phyloP scores from a whole-genome alignment of 768 basidiomycete genomes.

The Calvatia gigantea region DNA sequence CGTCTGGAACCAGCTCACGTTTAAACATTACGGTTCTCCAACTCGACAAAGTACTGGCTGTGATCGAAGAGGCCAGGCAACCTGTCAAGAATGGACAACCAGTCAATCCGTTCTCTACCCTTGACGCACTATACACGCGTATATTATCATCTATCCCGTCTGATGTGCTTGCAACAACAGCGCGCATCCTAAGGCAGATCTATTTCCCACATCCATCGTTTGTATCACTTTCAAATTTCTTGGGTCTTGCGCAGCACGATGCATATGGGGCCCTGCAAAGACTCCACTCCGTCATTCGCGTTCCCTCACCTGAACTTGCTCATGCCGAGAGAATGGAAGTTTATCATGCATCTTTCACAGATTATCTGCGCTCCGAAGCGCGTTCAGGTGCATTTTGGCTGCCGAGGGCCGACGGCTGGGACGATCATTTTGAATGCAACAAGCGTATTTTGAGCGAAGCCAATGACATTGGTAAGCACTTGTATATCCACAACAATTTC shows the following conservation, averaged over 20 bases:
- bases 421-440: neutral
- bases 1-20: neutral
- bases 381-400: neutral
- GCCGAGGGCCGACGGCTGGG: neutral
- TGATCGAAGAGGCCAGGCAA: neutral
- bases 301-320: neutral
- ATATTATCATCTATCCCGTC: neutral
- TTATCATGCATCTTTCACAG: neutral
- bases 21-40: neutral
- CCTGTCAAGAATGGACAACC: neutral
- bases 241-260: neutral
- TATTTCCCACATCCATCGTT: neutral
- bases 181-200: neutral
- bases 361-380: neutral
- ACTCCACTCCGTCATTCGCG: neutral
- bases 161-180: neutral
- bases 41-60: neutral
- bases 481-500: neutral
- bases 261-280: neutral
- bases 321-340: neutral
- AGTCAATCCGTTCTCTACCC: neutral
- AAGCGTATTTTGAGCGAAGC: neutral
- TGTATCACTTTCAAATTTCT: neutral
- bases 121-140: neutral
- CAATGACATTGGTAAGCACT: neutral